These are phyloP conservation scores for Starmerella sp. DNA, from an alignment of 805 yeast genomes.

Conservation along the genomic window DNA sequence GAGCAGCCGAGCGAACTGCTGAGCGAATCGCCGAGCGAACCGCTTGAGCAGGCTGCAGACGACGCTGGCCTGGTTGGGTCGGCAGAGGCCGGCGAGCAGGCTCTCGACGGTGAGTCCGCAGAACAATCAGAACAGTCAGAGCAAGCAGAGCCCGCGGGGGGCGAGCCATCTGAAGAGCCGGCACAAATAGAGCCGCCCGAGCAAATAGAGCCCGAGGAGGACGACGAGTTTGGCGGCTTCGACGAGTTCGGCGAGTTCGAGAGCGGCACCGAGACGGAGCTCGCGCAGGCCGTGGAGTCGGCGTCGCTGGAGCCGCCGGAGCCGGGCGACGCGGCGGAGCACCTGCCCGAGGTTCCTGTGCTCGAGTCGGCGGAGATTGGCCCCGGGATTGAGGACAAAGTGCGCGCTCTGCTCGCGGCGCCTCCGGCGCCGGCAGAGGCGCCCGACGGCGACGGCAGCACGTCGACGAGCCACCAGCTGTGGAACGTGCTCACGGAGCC, in stretches of 20 bases:
- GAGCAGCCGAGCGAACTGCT: no score
- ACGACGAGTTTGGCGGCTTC: slow-evolving; percentile 30
- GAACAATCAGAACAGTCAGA: no score
- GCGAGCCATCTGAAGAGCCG: background rate
- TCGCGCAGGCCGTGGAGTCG: background rate
- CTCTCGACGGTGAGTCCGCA: no score
- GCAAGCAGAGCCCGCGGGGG: no score
- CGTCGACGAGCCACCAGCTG: slow-evolving; percentile 26
- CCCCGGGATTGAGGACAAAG: background rate
- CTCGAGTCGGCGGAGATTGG: background rate
- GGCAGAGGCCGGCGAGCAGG: no score
- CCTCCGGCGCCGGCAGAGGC: background rate
- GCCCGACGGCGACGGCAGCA: slow-evolving; percentile 8
- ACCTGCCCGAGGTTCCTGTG: background rate
- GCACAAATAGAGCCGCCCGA: no score
- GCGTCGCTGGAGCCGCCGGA: background rate
- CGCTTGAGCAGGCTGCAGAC: no score
- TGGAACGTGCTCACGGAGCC: slow-evolving; percentile 39
- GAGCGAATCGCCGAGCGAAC: background rate
- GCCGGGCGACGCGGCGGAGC: background rate
- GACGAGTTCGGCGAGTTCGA: slow-evolving; percentile 25
- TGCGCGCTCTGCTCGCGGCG: background rate
- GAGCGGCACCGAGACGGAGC: slow-evolving; percentile 5
- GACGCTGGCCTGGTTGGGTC: no score
- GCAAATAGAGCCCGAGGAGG: slow-evolving; percentile 4